phyloP scores from a whole-genome alignment of 1,139 yeast genomes.

The Taphrina pruni region DNA sequence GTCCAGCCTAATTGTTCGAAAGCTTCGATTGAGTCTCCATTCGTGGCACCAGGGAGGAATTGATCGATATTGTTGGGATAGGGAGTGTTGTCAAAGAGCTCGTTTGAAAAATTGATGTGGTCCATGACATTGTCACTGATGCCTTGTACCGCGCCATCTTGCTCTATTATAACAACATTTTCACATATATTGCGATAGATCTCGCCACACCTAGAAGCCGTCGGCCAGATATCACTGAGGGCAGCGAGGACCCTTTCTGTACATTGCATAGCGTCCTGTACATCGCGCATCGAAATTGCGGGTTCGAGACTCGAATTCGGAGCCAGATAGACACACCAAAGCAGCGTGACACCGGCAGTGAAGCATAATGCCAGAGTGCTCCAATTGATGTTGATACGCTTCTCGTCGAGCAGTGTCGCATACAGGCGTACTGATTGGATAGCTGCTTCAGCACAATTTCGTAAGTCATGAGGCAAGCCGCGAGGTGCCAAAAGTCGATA shows the following conservation, averaged over 20 bases:
- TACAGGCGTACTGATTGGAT: constrained; percentile 43
- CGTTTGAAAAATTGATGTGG: constrained; percentile 15
- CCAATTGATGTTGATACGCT: constrained; percentile 44
- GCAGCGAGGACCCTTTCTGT: constrained; percentile 42
- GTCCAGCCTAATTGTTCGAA: constrained; percentile 36
- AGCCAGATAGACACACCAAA: constrained; percentile 42
- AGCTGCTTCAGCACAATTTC: constrained; percentile 43
- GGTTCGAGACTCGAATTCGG: constrained; percentile 38
- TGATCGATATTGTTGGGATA: constrained; percentile 4
- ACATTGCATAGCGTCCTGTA: constrained; percentile 38
- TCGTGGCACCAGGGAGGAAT: not conserved
- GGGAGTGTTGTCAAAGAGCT: constrained; percentile 5
- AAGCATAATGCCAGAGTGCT: constrained; percentile 43
- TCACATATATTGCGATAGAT: constrained; percentile 22
- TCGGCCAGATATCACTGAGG: constrained; percentile 45
- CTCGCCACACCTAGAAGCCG: constrained; percentile 42
- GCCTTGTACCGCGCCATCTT: constrained; percentile 24
- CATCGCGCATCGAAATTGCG: constrained; percentile 31
- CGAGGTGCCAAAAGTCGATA: constrained; percentile 43
- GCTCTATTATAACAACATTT: constrained; percentile 24
- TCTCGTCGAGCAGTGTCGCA: constrained; percentile 39
- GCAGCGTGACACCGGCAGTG: constrained; percentile 44
- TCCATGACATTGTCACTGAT: constrained; percentile 35
- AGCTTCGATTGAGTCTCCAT: constrained; percentile 25
- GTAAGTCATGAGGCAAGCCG: constrained; percentile 41